phyloP scores from a whole-genome alignment of 2,329 filamentous ascomycete genomes.

The Helminthosporium solani region DNA sequence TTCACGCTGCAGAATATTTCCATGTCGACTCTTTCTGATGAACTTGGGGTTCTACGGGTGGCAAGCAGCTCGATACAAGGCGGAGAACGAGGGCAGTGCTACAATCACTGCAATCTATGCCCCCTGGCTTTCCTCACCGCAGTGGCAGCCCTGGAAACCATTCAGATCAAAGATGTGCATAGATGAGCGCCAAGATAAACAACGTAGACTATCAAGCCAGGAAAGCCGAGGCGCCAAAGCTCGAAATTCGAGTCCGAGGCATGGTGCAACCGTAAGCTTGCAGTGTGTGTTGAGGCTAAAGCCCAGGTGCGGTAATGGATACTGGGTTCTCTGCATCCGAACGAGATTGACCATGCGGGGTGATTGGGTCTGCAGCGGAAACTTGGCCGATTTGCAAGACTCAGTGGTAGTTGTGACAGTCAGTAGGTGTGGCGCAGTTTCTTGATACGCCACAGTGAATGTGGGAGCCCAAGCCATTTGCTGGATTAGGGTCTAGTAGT shows the following conservation, averaged over 20 bases:
- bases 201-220: too few species aligned
- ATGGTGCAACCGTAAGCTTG: background rate
- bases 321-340: too few species aligned
- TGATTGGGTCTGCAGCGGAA: background rate
- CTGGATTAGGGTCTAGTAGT: background rate
- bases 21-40: background rate
- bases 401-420: background rate
- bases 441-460: conserved; percentile 1
- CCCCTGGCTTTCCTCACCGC: conserved; percentile 1
- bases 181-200: too few species aligned
- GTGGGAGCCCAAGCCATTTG: background rate
- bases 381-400: background rate
- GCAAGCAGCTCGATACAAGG: background rate
- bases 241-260: background rate
- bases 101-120: background rate
- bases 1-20: too few species aligned
- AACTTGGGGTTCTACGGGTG: background rate
- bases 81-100: background rate
- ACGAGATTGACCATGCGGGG: background rate
- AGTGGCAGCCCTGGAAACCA: background rate
- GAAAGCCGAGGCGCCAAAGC: background rate
- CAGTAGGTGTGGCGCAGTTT: background rate
- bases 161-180: too few species aligned
- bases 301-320: background rate
- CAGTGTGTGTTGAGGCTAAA: background rate